Conservation (phyloP, 805 yeast species). For the Candida insectalens region DNA sequence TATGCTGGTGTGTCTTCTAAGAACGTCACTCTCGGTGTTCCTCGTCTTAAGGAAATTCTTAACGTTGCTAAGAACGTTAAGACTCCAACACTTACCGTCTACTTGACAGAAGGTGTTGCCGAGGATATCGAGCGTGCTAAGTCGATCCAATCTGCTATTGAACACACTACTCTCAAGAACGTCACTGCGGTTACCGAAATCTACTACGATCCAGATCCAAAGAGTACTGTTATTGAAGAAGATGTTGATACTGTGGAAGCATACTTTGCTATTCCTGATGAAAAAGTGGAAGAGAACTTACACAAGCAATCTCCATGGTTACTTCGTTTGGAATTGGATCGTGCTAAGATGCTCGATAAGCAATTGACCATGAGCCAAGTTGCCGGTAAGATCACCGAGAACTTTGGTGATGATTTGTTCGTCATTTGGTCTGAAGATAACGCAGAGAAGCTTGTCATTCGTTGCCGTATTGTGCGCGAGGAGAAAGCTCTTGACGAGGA, state of each 20-base stretch:
- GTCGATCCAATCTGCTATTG: slow-evolving; percentile 91
- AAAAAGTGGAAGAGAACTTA: slow-evolving; percentile 86
- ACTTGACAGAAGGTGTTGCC: slow-evolving; percentile 70
- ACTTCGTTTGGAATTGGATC: slow-evolving; percentile 90
- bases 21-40: slow-evolving; percentile 95
- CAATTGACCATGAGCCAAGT: slow-evolving; percentile 97
- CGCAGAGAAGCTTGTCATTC: slow-evolving; percentile 90
- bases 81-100: slow-evolving; percentile 99
- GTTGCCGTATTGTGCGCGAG: slow-evolving; percentile 97
- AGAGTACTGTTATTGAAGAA: slow-evolving; percentile 91
- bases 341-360: slow-evolving; percentile 98
- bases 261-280: slow-evolving; percentile 96
- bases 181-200: slow-evolving; percentile 97
- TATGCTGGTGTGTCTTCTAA: slow-evolving; percentile 96
- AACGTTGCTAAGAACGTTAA: slow-evolving; percentile 97
- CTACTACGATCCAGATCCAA: slow-evolving; percentile 96
- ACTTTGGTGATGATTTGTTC: slow-evolving; percentile 89
- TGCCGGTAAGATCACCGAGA: slow-evolving; percentile 87
- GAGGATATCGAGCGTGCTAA: slow-evolving; percentile 90
- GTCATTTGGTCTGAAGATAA: slow-evolving; percentile 99
- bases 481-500: slow-evolving; percentile 91
- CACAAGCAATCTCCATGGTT: slow-evolving; percentile 98
- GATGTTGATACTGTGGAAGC: slow-evolving; percentile 97
- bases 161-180: slow-evolving; percentile 88
- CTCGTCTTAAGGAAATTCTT: slow-evolving; percentile 94